These are phyloP conservation scores for Penicillium canariense DNA, from an alignment of 495 filamentous ascomycete genomes.

Conservation along the genomic window DNA sequence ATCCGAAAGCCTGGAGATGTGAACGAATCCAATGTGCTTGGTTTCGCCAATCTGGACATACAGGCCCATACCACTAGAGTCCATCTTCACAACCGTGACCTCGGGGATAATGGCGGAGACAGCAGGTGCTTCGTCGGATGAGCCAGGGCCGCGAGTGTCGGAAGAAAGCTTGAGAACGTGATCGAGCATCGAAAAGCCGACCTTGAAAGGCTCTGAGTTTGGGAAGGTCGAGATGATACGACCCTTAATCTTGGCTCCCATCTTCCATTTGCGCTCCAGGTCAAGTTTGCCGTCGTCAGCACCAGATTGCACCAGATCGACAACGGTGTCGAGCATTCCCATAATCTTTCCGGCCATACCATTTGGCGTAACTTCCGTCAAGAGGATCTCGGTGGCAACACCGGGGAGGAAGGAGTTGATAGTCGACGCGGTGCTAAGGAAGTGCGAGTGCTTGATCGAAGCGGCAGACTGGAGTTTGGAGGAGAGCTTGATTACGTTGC, in stretches of 20 bases:
- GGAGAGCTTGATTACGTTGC: slow-evolving; percentile 84
- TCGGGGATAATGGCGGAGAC: slow-evolving; percentile 74
- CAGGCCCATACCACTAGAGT: slow-evolving; percentile 66
- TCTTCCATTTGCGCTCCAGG: slow-evolving; percentile 69
- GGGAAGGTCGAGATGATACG: slow-evolving; percentile 86
- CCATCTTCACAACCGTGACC: slow-evolving; percentile 73
- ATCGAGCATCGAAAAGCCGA: slow-evolving; percentile 81
- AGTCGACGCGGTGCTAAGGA: slow-evolving; percentile 72
- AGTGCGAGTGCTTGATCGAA: slow-evolving; percentile 69
- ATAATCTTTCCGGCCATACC: slow-evolving; percentile 84
- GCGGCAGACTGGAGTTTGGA: slow-evolving; percentile 62
- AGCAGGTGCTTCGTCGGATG: slow-evolving; percentile 57
- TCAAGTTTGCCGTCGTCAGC: slow-evolving; percentile 60
- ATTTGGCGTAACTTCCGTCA: slow-evolving; percentile 63
- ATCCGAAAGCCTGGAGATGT: slow-evolving; percentile 88
- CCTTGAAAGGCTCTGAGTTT: slow-evolving; percentile 69
- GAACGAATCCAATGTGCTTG: slow-evolving; percentile 78
- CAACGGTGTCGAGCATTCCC: slow-evolving; percentile 84
- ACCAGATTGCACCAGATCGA: slow-evolving; percentile 85
- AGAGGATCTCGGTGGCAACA: slow-evolving; percentile 78
- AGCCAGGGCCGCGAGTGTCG: slow-evolving; percentile 41
- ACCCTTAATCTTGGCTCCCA: slow-evolving; percentile 80
- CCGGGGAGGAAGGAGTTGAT: slow-evolving; percentile 89
- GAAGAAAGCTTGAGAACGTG: slow-evolving; percentile 69
- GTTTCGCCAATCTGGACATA: slow-evolving; percentile 77